Conservation (phyloP, 2,329 filamentous ascomycete genomes). For the Lasiodiplodia sp. region DNA sequence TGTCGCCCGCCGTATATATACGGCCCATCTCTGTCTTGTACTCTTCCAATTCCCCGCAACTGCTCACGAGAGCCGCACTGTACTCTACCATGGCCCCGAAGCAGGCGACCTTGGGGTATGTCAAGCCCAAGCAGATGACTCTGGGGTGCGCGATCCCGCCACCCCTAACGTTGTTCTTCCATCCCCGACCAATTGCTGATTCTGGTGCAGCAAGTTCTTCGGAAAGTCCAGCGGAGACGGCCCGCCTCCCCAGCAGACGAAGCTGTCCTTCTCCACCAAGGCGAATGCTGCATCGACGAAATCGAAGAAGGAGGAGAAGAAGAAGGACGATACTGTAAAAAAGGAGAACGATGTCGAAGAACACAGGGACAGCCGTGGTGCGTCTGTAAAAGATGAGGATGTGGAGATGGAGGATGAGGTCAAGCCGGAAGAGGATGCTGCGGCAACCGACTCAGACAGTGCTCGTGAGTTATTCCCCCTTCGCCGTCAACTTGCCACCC, state of each 20-base stretch:
- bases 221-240: slow-evolving; percentile 68
- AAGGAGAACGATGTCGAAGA: slow-evolving; percentile 31
- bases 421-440: slow-evolving; percentile 4
- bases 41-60: slow-evolving; percentile 25
- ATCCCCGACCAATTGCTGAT: slow-evolving; percentile 31
- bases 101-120: slow-evolving; percentile 89
- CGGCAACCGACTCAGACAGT: slow-evolving; percentile 16
- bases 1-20: background rate
- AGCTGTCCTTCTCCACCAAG: slow-evolving; percentile 73
- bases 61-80: slow-evolving; percentile 30
- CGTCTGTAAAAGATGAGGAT: slow-evolving; percentile 19
- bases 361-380: slow-evolving; percentile 17
- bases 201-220: slow-evolving; percentile 79
- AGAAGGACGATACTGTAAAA: slow-evolving; percentile 7
- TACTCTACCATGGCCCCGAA: slow-evolving; percentile 61
- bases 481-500: background rate
- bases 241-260: slow-evolving; percentile 72
- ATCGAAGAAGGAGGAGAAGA: background rate
- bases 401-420: slow-evolving; percentile 26
- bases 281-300: slow-evolving; percentile 20
- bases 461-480: background rate
- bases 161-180: background rate
- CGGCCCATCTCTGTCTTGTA: slow-evolving; percentile 10
- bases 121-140: slow-evolving; percentile 75
- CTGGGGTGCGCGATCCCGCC: slow-evolving; percentile 66